Percentiles rank a stretch among this genome's conserved stretches.
phyloP scores from a whole-genome alignment of 371 early-diverging fungal species.

The Rhizomucor pusillus region DNA sequence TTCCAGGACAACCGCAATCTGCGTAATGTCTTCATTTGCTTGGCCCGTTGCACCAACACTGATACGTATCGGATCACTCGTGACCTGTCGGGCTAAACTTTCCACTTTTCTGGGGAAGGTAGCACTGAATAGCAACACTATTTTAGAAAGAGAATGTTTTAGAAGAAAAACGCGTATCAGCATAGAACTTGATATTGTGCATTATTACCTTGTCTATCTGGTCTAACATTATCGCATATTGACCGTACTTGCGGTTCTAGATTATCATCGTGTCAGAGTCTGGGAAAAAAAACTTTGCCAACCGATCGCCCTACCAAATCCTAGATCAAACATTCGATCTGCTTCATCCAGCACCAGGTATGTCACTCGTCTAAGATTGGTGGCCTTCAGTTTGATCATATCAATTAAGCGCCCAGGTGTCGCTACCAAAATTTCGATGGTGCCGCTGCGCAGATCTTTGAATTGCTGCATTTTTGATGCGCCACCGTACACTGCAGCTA shows the following conservation, averaged over 20 bases:
- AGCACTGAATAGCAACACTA: conserved; percentile 97
- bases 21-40: conserved; percentile 80
- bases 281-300: not conserved
- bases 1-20: conserved; percentile 62
- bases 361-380: conserved; percentile 87
- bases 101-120: conserved; percentile 98
- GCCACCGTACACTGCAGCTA: conserved; percentile 89
- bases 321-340: conserved; percentile 95
- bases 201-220: conserved; percentile 67
- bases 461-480: conserved; percentile 88
- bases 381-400: conserved; percentile 84
- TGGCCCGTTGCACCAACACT: conserved; percentile 68
- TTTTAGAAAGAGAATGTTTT: not conserved
- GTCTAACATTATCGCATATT: conserved; percentile 88
- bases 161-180: not conserved
- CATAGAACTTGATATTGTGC: not conserved
- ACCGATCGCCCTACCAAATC: conserved; percentile 72
- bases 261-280: not conserved
- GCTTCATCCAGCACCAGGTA: conserved; percentile 96
- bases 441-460: conserved; percentile 78
- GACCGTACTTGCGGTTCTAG: conserved; percentile 92
- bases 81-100: conserved; percentile 85
- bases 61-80: conserved; percentile 90
- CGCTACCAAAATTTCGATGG: conserved; percentile 87
- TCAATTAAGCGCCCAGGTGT: conserved; percentile 98